phyloP scores from a whole-genome alignment of 1,139 yeast genomes.

The Kluyveromyces sp. region DNA sequence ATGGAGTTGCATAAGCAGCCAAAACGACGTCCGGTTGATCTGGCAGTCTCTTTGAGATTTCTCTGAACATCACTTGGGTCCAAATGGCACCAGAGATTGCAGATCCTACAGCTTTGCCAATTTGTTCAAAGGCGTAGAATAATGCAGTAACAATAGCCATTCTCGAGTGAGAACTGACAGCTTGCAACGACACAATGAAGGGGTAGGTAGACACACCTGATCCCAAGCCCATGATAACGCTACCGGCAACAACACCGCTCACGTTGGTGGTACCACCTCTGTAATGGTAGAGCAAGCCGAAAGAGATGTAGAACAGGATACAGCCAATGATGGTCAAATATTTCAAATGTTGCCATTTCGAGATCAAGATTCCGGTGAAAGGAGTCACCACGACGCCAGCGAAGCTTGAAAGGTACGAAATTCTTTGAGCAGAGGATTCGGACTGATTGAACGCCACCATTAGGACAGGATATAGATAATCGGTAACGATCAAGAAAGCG shows the following conservation, averaged over 20 bases:
- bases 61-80: slow-evolving; percentile 40
- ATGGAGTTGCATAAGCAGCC: slow-evolving; percentile 49
- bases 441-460: slow-evolving; percentile 53
- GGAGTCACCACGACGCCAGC: slow-evolving; percentile 55
- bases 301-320: slow-evolving; percentile 44
- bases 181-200: slow-evolving; percentile 52
- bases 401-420: slow-evolving; percentile 53
- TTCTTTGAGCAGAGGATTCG: slow-evolving; percentile 54
- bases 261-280: slow-evolving; percentile 45
- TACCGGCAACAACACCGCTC: slow-evolving; percentile 55
- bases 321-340: slow-evolving; percentile 52
- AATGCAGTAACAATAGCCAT: slow-evolving; percentile 52
- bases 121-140: slow-evolving; percentile 45
- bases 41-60: slow-evolving; percentile 20
- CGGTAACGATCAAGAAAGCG: slow-evolving; percentile 59
- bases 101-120: slow-evolving; percentile 47
- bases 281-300: slow-evolving; percentile 49
- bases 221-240: slow-evolving; percentile 59
- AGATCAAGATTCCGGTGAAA: slow-evolving; percentile 48
- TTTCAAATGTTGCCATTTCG: slow-evolving; percentile 45
- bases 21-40: slow-evolving; percentile 33
- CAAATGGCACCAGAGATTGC: slow-evolving; percentile 53
- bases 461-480: slow-evolving; percentile 54
- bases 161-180: slow-evolving; percentile 52
- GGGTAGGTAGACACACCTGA: slow-evolving; percentile 64